These are phyloP conservation scores for Phanerochaete carnosa DNA, from an alignment of 768 basidiomycete genomes.

Conservation along the genomic window DNA sequence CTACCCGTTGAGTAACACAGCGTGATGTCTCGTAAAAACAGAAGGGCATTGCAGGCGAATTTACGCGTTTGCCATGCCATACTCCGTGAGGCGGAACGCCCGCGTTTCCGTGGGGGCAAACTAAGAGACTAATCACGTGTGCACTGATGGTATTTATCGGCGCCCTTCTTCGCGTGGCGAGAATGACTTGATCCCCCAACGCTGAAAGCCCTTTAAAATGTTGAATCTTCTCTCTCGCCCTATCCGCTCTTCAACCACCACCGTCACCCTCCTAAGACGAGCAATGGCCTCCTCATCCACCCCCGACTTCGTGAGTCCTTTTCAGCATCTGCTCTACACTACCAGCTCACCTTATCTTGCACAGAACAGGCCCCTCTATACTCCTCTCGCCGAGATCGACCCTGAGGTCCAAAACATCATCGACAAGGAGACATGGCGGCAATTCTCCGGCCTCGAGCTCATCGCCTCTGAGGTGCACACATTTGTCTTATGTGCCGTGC, in stretches of 20 bases:
- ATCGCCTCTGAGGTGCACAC: slow-evolving; percentile 89
- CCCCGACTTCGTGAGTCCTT: slow-evolving; percentile 54
- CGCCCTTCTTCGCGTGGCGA: slow-evolving; percentile 6
- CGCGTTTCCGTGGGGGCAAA: slow-evolving; percentile 1
- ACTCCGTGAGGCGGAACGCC: background rate
- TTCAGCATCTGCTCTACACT: background rate
- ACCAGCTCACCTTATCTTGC: background rate
- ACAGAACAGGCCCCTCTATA: slow-evolving; percentile 91
- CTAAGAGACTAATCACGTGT: slow-evolving; percentile 9
- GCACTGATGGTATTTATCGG: slow-evolving; percentile 8
- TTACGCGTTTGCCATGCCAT: background rate
- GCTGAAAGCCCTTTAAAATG: slow-evolving; percentile 25
- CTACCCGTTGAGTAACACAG: background rate
- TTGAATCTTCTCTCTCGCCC: slow-evolving; percentile 29
- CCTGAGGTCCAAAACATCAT: slow-evolving; percentile 96
- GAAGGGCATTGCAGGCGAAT: background rate
- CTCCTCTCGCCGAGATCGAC: slow-evolving; percentile 85
- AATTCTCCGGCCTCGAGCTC: slow-evolving; percentile 95
- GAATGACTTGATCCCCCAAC: slow-evolving; percentile 12
- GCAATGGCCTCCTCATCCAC: slow-evolving; percentile 56
- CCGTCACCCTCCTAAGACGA: slow-evolving; percentile 26
- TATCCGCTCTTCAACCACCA: slow-evolving; percentile 20
- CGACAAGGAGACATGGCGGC: slow-evolving; percentile 98
- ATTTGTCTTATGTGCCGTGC: slow-evolving; percentile 11
- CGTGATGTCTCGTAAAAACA: background rate